Evolutionary conservation across 495 filamentous ascomycete species (phyloP).

Genomic region (Podospora pseudoanserina): DNA sequence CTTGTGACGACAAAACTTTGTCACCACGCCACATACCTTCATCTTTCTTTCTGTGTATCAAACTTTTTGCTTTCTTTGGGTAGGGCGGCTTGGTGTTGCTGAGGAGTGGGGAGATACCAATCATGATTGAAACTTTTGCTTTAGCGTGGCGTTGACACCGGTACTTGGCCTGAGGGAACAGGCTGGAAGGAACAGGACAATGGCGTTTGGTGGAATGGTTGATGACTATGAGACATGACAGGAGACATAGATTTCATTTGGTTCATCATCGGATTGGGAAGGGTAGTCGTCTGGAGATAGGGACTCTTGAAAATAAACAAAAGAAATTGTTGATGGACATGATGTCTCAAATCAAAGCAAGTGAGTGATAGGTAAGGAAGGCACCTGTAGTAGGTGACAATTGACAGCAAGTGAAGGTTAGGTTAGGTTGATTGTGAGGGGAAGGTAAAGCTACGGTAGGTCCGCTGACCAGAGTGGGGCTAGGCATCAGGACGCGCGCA

Average conservation of each 20-base stretch:
- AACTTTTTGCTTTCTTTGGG: conserved; percentile 6
- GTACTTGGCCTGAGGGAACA: neutral
- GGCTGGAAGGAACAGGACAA: neutral
- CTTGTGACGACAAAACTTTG: conserved; percentile 1
- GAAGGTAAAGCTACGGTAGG: neutral
- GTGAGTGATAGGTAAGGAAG: too few relatives aligned
- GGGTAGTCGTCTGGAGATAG: neutral
- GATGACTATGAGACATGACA: neutral
- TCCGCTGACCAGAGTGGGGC: conserved; percentile 10
- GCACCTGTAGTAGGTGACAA: neutral
- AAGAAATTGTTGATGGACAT: neutral
- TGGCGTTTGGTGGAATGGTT: neutral
- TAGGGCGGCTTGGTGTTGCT: conserved; percentile 6
- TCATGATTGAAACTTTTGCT: conserved; percentile 24
- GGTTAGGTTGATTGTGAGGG: neutral
- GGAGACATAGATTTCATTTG: neutral
- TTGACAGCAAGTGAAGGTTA: neutral
- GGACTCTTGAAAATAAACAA: neutral
- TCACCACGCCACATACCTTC: neutral
- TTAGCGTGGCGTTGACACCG: conserved; percentile 27
- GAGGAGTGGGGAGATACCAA: conserved; percentile 16
- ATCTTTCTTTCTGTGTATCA: neutral
- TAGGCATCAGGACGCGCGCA: neutral
- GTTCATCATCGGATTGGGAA: neutral
- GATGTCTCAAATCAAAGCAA: neutral